Evolutionary conservation across 73 alveolate genomes (phyloP), one percentile per base, ranked within the genome.

Genomic region (Tetrahymena elliotti): DNA sequence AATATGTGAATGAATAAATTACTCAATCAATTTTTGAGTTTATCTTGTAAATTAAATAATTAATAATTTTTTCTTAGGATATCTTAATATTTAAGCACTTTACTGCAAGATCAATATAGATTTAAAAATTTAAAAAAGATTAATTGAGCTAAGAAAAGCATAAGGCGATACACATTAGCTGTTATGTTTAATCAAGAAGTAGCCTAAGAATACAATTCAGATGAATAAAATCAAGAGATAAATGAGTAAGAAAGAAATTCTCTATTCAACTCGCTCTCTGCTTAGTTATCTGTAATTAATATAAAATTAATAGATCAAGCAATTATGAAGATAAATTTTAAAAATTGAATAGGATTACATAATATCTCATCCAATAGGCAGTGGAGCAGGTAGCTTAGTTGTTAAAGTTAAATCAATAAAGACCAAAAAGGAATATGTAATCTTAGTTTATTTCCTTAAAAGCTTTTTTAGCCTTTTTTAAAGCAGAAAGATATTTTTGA

Each of bases 321-420:
- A 6, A 68, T 24, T 7, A 0, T 27, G n/a, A 31, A 68, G 18
- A 11, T 31, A 68, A 27, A 27, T 18, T 68, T 68, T 27, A 68
- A n/a, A 68, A 18, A 27, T 68, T 68, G 0, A 68, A 31, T 37
- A 94, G 96, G 93, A 94, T 88, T 88, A 94, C 53, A 38, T 84
- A 33, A 94, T 94, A 83, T 84, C 93, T 35, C 93, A 94, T 53
- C 96, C 95, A 38, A 94, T 92, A 39, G 96, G 96, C 33, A 83
- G 95, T 84, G 96, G 96, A 20, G 96, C 96, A 20, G 95, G 96
- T 34, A 84, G 95, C 38, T 94, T 94, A 52, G 96, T 94, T 22
- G 93, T 92, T 88, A 84, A 88, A 40, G 93, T 94, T 53, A 47
- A 52, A 12, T 84, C 93, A 38, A 82, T 94, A 31, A 52, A 38